Percentiles rank a stretch among this genome's conserved stretches.
Conservation (phyloP, 495 filamentous ascomycete species). For the Daldinia loculata region DNA sequence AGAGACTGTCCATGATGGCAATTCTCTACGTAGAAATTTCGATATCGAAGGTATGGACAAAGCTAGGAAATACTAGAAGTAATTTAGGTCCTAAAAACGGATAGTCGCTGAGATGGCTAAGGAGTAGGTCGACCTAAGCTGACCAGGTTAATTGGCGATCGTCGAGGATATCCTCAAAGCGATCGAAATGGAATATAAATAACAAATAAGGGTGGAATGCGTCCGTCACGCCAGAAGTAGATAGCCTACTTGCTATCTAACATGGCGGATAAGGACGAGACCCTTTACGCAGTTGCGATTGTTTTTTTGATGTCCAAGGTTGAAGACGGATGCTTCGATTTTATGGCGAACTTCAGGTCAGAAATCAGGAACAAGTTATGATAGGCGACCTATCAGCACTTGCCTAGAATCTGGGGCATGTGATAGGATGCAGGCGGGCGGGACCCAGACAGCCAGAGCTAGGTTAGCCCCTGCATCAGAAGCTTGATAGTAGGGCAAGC, state of each 20-base stretch:
- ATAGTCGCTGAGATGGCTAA: constrained; percentile 18
- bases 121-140: constrained; percentile 18
- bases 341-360: not conserved
- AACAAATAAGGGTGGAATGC: constrained; percentile 31
- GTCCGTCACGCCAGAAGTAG: constrained; percentile 27
- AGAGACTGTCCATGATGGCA: constrained; percentile 49
- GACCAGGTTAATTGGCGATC: constrained; percentile 23
- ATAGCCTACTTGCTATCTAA: constrained; percentile 27
- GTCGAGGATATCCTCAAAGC: constrained; percentile 25
- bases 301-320: constrained; percentile 15
- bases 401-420: constrained; percentile 18
- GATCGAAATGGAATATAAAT: constrained; percentile 28
- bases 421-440: constrained; percentile 23
- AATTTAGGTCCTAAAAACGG: constrained; percentile 5
- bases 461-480: constrained; percentile 18
- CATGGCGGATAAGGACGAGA: constrained; percentile 32
- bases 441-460: constrained; percentile 1
- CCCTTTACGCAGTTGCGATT: constrained; percentile 14
- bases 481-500: not conserved
- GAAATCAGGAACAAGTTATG: constrained; percentile 35
- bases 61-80: not conserved
- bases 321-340: constrained; percentile 13
- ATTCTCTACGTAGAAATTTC: not conserved
- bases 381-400: constrained; percentile 21
- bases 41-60: not conserved